Evolutionary conservation across 1,284 basidiomycete species (phyloP), one percentile per base, ranked within the genome.

Genomic region (Laetiporus sulphureus): DNA sequence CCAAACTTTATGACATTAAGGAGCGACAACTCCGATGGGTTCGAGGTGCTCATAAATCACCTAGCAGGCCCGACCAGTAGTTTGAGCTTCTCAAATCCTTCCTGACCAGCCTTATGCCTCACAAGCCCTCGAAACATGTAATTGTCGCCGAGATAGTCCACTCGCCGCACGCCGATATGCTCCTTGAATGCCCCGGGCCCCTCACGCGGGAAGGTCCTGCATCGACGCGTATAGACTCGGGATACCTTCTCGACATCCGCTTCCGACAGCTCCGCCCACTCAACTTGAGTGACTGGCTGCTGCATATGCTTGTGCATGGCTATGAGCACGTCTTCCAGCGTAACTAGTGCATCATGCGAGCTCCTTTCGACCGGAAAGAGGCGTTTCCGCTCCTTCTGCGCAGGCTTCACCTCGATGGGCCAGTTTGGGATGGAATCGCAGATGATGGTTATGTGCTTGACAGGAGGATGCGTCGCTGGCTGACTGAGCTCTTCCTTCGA

Each of bases 381-480:
- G 6, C 50, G 42, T 19, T 52, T 51, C 32, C 54, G 55, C 23
- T 51, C 50, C n/a, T 56, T 52, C 21, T 64, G 39, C 47, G 55
- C 71, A n/a, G n/a, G n/a, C 42, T 66, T 58, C 42, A 86, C 56
- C 42, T 72, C 68, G 42, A 84, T 67, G n/a, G 78, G 75, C 82
- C 81, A 85, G 23, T 74, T 57, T 0, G 77, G 75, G 32, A 81
- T 64, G 7, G 57, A 49, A 42, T 83, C 76, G 55, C 73, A 78
- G 0, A 69, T 56, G 54, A 86, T 75, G 10, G 70, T 68, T 51
- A 85, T 68, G 30, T 64, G 67, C n/a, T 67, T 71, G 38, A 77
- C 59, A 3, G 71, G 60, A 0, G 83, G 83, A 51, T 72, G 63
- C 13, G 78, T 80, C 19, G 79, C 81, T 10, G 67, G 63, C 52